Evolutionary conservation across 129 eudicot species (phyloP), one percentile per base, ranked within the genome.

Genomic region (Centella asiatica): DNA sequence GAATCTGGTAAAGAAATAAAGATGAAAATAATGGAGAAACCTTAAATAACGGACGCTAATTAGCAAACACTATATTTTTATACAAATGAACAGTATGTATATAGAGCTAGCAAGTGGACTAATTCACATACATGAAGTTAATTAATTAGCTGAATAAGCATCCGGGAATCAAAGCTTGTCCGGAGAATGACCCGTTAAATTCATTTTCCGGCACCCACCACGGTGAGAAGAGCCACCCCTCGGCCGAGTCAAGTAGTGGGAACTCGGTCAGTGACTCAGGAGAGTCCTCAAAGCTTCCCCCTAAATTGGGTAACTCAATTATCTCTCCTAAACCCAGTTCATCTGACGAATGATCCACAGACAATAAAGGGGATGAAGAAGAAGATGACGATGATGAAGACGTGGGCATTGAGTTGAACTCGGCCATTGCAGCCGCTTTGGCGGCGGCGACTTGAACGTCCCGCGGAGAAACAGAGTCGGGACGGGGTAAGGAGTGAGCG

Each of bases 381-480:
- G 49, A 44, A 17, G 49, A 47, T 13, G 72, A 33, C 7, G 68
- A 67, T 2, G 60, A 27, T 6, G 67, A 33, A 2, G 72, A 65
- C 6, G 64, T n/a, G 0, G 64, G 37, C 90, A 86, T n/a, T n/a
- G n/a, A n/a, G n/a, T n/a, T n/a, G n/a, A n/a, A n/a, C n/a, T n/a
- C n/a, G n/a, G n/a, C n/a, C n/a, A n/a, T 86, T 40, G 90, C 74
- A 36, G 95, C 90, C 3, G 95, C 95, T 64, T 80, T 81, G n/a
- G 93, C 86, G 5, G 95, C 95, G 1, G 95, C 95, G 7, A 80
- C 82, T 42, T 84, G 95, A n/a, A 86, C 82, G 61, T 86, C 90
- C 20, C 77, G 77, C 2, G 90, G 95, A 4, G 85, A 63, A 54
- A 67, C 68, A 10, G 90, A 82, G n/a, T 73, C 90, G 0, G 95